Base-by-base conservation (phyloP, 2,329 filamentous ascomycete species). In the Aspergillus brunneoviolaceus region DNA sequence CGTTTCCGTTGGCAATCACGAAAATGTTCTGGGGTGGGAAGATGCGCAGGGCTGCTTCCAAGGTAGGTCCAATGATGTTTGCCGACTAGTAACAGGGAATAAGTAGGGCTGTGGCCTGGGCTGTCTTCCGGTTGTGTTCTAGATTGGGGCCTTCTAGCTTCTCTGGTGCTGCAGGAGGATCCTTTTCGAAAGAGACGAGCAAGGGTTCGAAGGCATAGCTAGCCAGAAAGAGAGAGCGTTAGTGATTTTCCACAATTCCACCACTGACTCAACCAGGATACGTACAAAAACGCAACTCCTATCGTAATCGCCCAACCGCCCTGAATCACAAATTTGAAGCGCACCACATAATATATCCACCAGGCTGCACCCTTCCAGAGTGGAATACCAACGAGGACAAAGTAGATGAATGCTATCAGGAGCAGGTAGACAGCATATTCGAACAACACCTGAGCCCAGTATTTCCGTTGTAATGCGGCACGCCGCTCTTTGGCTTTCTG, bases 61-160 rank as follows among this genome's bases (percentile, higher is more conserved):
- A 63, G 0, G 80, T 81, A 0, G 71, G 72, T 2, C 70, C 74
- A 31, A 82, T 77, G 39, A 81, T 72, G 2, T 67, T 64, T 9
- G 73, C 79, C 4, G 79, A 78, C 64, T 80, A 81, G 67, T 81
- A 81, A 63, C 79, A 81, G 11, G 80, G 80, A 25, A 82, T 81
- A 9, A 81, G 64, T 0, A 81, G 69, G 0, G 77, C 77, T 1
- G 76, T 80, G 35, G 77, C 72, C 3, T 60, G 57, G 2, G 68
- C 62, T 1, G 71, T 72, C 19, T 66, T 63, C 1, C 60, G 59
- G 6, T 61, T 48, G 25, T 59, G 31, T 23, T 60, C 60, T 11
- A 61, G 59, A 2, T 68, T 58, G 33, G 62, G 53, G 1, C 64
- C 42, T 23, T n/a, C 16, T 2, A 23, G 21, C 14, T 49, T 33